Percentiles rank a stretch among this genome's conserved stretches.
Evolutionary conservation across 116 monocot species (phyloP).

Genomic region (Papilionanthe hybrid): DNA sequence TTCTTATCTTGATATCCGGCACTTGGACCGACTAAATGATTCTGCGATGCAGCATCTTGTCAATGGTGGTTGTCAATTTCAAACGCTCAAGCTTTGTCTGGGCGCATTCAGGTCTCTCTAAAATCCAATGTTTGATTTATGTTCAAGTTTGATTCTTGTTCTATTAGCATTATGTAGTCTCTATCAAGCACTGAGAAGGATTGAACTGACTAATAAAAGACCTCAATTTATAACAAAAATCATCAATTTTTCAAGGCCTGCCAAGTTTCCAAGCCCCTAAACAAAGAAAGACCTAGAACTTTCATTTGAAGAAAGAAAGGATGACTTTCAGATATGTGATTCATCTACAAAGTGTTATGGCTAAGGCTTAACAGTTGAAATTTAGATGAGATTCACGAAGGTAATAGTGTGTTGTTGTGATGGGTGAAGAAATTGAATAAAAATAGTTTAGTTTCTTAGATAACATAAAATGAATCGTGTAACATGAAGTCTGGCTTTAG

Average conservation of each 20-base stretch:
- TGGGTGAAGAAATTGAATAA: neutral
- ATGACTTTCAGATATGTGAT: neutral
- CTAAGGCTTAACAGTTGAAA: neutral
- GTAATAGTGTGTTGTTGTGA: neutral
- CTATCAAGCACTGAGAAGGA: neutral
- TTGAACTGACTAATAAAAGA: neutral
- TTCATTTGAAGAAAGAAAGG: neutral
- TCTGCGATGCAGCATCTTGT: constrained; percentile 53
- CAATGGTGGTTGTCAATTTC: constrained; percentile 53
- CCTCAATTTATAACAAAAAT: too few species aligned
- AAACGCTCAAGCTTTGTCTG: constrained; percentile 49
- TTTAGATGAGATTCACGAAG: neutral
- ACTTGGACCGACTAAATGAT: constrained; percentile 62
- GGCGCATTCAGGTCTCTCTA: constrained; percentile 53
- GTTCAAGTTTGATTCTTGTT: neutral
- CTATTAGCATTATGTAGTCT: neutral
- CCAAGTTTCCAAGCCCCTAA: neutral
- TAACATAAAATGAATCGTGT: neutral
- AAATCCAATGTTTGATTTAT: neutral
- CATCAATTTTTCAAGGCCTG: neutral
- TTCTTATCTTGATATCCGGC: constrained; percentile 49
- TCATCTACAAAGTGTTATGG: neutral
- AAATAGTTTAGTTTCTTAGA: neutral
- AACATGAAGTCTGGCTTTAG: neutral
- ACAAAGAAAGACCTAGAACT: neutral